Evolutionary conservation across 495 filamentous ascomycete species (phyloP).

Genomic region (Melanomma pulvis-pyrius): DNA sequence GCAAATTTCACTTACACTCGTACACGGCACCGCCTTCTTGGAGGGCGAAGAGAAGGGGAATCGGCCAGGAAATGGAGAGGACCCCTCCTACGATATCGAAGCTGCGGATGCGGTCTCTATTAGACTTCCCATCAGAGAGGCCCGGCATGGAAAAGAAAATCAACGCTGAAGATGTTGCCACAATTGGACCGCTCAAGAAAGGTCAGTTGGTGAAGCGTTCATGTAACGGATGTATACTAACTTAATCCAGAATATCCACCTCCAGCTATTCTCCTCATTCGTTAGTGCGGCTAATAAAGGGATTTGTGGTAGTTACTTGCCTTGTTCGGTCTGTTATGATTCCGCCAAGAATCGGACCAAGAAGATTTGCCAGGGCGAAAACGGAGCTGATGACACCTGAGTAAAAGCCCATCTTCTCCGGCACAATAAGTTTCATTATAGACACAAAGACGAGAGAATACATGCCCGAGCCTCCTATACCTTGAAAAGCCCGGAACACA

Average conservation of each 20-base stretch:
- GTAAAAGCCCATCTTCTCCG: slow-evolving; percentile 46
- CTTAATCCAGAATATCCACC: slow-evolving; percentile 42
- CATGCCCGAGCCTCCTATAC: slow-evolving; percentile 34
- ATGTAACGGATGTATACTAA: slow-evolving; percentile 11
- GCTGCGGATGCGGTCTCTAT: slow-evolving; percentile 22
- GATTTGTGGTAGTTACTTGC: too few relatives aligned
- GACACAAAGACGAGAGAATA: slow-evolving; percentile 35
- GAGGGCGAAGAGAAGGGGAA: slow-evolving; percentile 35
- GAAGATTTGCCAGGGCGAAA: slow-evolving; percentile 50
- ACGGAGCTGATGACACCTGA: slow-evolving; percentile 53
- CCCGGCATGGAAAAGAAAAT: slow-evolving; percentile 29
- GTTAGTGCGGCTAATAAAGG: too few relatives aligned
- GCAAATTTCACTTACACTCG: too few relatives aligned
- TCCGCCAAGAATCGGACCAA: slow-evolving; percentile 53
- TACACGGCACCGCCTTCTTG: slow-evolving; percentile 32
- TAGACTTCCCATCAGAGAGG: slow-evolving; percentile 14
- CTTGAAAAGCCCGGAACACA: slow-evolving; percentile 35
- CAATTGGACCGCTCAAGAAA: slow-evolving; percentile 25
- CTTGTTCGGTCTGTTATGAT: slow-evolving; percentile 44
- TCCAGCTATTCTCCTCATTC: too few relatives aligned
- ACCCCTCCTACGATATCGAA: slow-evolving; percentile 33
- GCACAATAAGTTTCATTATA: slow-evolving; percentile 31
- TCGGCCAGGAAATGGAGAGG: slow-evolving; percentile 28
- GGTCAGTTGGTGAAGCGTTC: neutral
- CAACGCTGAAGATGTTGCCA: slow-evolving; percentile 16